Evolutionary conservation across 768 basidiomycete genomes (phyloP), one percentile per base, ranked within the genome.

Genomic region (Russula lepida): DNA sequence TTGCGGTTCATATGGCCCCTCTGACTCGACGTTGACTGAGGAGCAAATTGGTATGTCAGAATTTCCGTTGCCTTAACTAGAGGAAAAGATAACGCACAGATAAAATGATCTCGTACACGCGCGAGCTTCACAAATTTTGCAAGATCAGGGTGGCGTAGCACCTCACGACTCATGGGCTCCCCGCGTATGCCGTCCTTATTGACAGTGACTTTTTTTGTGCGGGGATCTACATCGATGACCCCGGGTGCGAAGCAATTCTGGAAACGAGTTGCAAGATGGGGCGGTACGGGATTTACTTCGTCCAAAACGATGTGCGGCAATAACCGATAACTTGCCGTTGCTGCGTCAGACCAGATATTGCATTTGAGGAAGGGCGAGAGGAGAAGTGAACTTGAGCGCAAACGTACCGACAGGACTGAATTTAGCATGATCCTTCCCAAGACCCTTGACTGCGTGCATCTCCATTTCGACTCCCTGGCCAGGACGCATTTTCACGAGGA

Each of bases 351-450:
- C 11, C 37, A 56, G 17, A 13, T 37, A 8, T 19, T 9, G 4
- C 12, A 12, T 67, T 51, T 39, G 66, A 46, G 23, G 1, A 15
- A 49, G 33, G n/a, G 56, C 11, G n/a, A 32, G 9, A 47, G 21
- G 13, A 54, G 19, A 58, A 32, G 30, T 11, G 43, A 6, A 7
- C 2, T 43, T 19, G 4, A 3, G 6, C 27, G 48, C 15, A 37
- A 4, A 74, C 82, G 59, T 67, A 90, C 94, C 92, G 54, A 98
- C 97, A 32, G 97, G 94, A 60, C 84, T 91, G 72, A 91, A 99
- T 71, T 99, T 99, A 49, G 97, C 94, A 68, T 99, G 95, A 63
- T 95, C 92, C 68, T 90, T 90, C 17, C 94, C 94, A 17, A 91
- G 83, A 15, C 92, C 90, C 69, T 98, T 98, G 63, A 94, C 77